phyloP scores from a whole-genome alignment of 129 eudicot species.

The Saussurea involucrata region DNA sequence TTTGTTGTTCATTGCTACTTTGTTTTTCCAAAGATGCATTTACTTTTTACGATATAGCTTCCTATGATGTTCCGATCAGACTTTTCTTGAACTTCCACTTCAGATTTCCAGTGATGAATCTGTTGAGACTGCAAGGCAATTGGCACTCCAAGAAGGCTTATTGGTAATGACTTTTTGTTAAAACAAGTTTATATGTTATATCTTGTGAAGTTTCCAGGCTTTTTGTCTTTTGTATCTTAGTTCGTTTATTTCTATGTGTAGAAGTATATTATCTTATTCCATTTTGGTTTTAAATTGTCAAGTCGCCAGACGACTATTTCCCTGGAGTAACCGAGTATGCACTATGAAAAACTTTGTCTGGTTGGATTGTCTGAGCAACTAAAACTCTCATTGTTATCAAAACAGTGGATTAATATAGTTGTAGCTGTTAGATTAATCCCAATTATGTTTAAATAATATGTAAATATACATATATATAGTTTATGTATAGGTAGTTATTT shows the following conservation, averaged over 20 bases:
- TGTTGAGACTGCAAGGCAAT: conserved; percentile 87
- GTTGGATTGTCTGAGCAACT: neutral
- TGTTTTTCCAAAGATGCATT: too few species aligned
- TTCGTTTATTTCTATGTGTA: neutral
- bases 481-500: too few species aligned
- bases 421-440: too few species aligned
- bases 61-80: neutral
- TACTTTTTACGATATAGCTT: neutral
- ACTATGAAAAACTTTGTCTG: neutral
- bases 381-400: neutral
- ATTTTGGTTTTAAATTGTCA: neutral
- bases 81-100: conserved; percentile 1
- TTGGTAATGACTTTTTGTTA: conserved; percentile 47
- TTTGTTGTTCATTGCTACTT: too few species aligned
- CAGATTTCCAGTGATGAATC: conserved; percentile 98
- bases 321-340: neutral
- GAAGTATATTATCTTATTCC: neutral
- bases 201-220: neutral
- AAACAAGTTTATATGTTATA: too few species aligned
- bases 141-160: conserved; percentile 95
- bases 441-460: too few species aligned
- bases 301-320: neutral
- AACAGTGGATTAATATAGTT: neutral
- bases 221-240: neutral
- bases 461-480: too few species aligned